Conservation (phyloP, 805 yeast genomes). For the Millerozyma miso region DNA sequence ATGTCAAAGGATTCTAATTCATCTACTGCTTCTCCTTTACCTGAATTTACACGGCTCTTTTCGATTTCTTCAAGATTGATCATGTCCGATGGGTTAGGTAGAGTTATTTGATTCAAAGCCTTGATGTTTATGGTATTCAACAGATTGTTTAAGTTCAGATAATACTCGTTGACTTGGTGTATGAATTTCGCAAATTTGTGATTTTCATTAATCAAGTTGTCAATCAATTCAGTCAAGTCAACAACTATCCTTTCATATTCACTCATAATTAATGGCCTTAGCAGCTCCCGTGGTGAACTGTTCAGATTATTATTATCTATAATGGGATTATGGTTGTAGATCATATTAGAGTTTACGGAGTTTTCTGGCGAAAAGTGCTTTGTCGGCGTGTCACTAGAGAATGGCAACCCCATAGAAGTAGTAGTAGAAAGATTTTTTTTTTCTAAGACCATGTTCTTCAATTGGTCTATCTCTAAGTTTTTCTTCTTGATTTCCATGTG, state of each 20-base stretch:
- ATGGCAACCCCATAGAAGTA: slow-evolving; percentile 24
- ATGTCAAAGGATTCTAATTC: slow-evolving; percentile 35
- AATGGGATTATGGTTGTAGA: slow-evolving; percentile 31
- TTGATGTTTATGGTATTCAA: slow-evolving; percentile 16
- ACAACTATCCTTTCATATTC: slow-evolving; percentile 31
- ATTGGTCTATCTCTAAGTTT: slow-evolving; percentile 26
- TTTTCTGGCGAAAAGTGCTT: background rate
- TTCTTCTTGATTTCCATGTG: slow-evolving; percentile 33
- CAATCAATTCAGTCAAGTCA: slow-evolving; percentile 31
- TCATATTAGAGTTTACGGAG: slow-evolving; percentile 18
- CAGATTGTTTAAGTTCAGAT: slow-evolving; percentile 21
- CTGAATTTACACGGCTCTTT: slow-evolving; percentile 1
- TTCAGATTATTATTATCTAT: slow-evolving; percentile 17
- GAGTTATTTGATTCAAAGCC: slow-evolving; percentile 3
- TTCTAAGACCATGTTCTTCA: slow-evolving; percentile 32
- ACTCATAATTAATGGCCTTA: slow-evolving; percentile 13
- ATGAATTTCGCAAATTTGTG: slow-evolving; percentile 30
- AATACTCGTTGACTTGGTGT: slow-evolving; percentile 24
- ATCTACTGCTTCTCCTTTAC: slow-evolving; percentile 15
- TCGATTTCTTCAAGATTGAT: slow-evolving; percentile 20
- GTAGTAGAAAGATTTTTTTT: slow-evolving; percentile 27
- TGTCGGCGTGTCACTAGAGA: slow-evolving; percentile 4
- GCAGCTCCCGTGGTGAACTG: background rate
- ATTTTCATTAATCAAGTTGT: slow-evolving; percentile 34
- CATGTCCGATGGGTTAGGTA: slow-evolving; percentile 30